These are phyloP conservation scores for Penicillium concentricum DNA, from an alignment of 2,329 filamentous ascomycete genomes.

Conservation along the genomic window DNA sequence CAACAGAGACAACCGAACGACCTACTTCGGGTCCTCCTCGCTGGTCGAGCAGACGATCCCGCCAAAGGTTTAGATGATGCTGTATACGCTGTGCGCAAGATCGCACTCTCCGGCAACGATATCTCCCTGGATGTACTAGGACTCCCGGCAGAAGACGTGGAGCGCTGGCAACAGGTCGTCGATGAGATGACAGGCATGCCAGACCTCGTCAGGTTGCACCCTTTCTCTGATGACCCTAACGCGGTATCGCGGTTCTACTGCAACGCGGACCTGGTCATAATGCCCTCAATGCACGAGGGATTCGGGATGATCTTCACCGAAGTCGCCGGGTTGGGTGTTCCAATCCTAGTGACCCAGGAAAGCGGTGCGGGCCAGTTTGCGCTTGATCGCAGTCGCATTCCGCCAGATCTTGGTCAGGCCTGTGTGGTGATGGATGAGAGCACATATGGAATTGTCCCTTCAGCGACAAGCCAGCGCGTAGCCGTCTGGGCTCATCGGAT, in stretches of 20 bases:
- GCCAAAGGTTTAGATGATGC: neutral
- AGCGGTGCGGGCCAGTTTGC: neutral
- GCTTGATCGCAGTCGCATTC: conserved; percentile 1
- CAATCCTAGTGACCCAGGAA: neutral
- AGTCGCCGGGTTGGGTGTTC: neutral
- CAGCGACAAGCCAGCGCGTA: neutral
- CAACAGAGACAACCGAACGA: neutral
- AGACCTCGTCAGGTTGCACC: neutral
- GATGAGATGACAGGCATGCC: neutral
- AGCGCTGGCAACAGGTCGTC: neutral
- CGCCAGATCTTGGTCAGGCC: neutral
- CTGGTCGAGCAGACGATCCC: conserved; percentile 1
- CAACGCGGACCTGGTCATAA: neutral
- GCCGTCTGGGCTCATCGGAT: conserved; percentile 1
- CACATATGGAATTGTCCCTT: neutral
- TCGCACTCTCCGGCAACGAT: neutral
- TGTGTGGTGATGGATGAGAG: neutral
- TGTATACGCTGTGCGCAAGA: neutral
- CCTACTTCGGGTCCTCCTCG: neutral
- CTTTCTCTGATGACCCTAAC: neutral
- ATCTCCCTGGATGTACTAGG: neutral
- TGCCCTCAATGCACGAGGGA: conserved; percentile 3
- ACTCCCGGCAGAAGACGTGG: neutral
- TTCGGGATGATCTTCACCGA: conserved; percentile 2
- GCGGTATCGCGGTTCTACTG: neutral